These are phyloP conservation scores for Fagopyrum tataricum DNA, from an alignment of 148 eudicot genomes.

Conservation along the genomic window DNA sequence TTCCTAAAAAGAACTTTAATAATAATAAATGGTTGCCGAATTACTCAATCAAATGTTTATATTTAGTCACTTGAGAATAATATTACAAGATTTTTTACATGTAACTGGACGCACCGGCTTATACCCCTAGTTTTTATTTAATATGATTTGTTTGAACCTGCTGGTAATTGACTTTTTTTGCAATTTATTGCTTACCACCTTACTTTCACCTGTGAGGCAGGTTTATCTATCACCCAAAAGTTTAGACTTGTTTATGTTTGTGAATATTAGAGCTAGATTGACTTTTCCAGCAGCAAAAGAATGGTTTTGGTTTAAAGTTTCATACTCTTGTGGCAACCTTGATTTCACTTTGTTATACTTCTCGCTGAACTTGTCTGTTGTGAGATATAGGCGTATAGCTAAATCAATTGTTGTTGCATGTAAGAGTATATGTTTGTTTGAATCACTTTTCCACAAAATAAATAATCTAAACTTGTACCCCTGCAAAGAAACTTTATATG, in stretches of 20 bases:
- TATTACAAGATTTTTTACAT: too few species aligned
- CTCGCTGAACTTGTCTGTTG: background rate
- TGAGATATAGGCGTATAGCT: background rate
- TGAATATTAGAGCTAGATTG: background rate
- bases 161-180: background rate
- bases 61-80: too few species aligned
- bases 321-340: background rate
- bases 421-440: background rate
- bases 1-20: too few species aligned
- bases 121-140: background rate
- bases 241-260: background rate
- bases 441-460: background rate
- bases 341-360: background rate
- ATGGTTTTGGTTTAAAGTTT: background rate
- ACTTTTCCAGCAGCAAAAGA: background rate
- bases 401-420: background rate
- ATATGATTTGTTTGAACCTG: slow-evolving; percentile 1
- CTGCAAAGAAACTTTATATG: background rate
- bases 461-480: background rate
- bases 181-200: background rate
- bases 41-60: too few species aligned
- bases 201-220: background rate
- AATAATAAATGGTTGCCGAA: too few species aligned
- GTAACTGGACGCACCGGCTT: too few species aligned
- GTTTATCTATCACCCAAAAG: background rate